Conservation (phyloP, 2,329 filamentous ascomycete species). For the Exophiala viscosa region DNA sequence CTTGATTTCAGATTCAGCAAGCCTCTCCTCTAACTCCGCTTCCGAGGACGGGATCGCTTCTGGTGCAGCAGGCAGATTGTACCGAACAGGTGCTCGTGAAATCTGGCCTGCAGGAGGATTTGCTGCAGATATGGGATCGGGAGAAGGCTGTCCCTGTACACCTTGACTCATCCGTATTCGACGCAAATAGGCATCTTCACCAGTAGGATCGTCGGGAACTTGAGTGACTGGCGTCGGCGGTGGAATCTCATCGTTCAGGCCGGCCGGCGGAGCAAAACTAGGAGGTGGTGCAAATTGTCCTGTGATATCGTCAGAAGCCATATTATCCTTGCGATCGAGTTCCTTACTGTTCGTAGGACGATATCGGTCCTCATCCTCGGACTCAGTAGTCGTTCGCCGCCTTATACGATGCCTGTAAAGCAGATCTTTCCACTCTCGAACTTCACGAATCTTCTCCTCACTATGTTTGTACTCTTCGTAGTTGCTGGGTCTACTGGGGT, state of each 20-base stretch:
- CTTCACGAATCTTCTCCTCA: constrained; percentile 75
- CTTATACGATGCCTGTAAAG: constrained; percentile 68
- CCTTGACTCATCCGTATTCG: constrained; percentile 57
- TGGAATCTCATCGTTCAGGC: constrained; percentile 28
- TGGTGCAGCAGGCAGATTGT: constrained; percentile 54
- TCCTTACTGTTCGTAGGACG: constrained; percentile 46
- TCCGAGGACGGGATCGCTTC: constrained; percentile 52
- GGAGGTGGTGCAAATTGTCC: constrained; percentile 50
- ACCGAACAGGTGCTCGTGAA: constrained; percentile 73
- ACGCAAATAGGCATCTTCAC: constrained; percentile 66
- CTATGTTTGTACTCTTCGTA: constrained; percentile 80
- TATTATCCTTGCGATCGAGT: not conserved
- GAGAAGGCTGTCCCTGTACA: constrained; percentile 29
- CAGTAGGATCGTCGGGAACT: constrained; percentile 57
- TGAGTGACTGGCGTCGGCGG: constrained; percentile 40
- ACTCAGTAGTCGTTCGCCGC: constrained; percentile 41
- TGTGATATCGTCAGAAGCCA: constrained; percentile 26
- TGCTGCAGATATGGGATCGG: constrained; percentile 34
- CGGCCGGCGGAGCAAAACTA: constrained; percentile 51
- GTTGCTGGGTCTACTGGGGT: constrained; percentile 75
- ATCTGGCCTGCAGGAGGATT: constrained; percentile 51
- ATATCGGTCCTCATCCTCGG: constrained; percentile 49
- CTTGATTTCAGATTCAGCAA: constrained; percentile 33
- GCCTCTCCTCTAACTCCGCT: constrained; percentile 48
- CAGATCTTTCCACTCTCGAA: constrained; percentile 78